Evolutionary conservation across 495 filamentous ascomycete genomes (phyloP).

Genomic region (Aspergillus haitiensis): DNA sequence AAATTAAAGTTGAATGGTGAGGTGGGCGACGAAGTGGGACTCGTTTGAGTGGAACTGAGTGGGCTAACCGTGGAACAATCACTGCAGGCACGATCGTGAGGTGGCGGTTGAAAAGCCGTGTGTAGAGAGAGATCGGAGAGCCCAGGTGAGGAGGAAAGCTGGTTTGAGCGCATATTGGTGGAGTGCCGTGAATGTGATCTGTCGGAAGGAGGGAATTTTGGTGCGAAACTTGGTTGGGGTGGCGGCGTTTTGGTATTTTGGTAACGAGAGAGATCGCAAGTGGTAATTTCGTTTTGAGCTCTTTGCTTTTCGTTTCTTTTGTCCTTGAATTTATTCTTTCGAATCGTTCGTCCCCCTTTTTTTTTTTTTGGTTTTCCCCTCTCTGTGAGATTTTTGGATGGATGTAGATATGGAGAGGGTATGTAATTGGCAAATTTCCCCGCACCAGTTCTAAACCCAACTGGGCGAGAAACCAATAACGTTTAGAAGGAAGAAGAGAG

Average conservation of each 20-base stretch:
- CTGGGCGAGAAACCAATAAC: background rate
- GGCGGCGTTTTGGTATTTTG: background rate
- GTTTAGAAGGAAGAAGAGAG: background rate
- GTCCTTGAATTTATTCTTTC: background rate
- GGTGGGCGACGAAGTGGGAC: constrained; percentile 31
- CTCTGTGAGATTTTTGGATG: background rate
- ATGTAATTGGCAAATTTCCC: background rate
- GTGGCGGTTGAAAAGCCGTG: constrained; percentile 30
- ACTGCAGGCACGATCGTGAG: constrained; percentile 19
- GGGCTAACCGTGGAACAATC: constrained; percentile 24
- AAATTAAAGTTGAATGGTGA: constrained; percentile 22
- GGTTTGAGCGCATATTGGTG: constrained; percentile 23
- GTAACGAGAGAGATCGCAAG: constrained; percentile 1
- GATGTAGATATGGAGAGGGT: background rate
- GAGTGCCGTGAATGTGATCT: background rate
- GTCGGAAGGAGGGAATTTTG: background rate
- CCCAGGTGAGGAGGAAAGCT: constrained; percentile 23
- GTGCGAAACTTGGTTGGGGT: constrained; percentile 2
- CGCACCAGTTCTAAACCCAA: constrained; percentile 1
- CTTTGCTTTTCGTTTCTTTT: background rate
- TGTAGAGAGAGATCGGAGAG: constrained; percentile 34
- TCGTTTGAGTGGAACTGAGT: constrained; percentile 30
- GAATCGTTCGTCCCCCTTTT: background rate
- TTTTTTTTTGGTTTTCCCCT: background rate
- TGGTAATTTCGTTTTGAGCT: too few species aligned